Base-by-base conservation (phyloP, 1,284 basidiomycete genomes). In the Peniophora sp. region DNA sequence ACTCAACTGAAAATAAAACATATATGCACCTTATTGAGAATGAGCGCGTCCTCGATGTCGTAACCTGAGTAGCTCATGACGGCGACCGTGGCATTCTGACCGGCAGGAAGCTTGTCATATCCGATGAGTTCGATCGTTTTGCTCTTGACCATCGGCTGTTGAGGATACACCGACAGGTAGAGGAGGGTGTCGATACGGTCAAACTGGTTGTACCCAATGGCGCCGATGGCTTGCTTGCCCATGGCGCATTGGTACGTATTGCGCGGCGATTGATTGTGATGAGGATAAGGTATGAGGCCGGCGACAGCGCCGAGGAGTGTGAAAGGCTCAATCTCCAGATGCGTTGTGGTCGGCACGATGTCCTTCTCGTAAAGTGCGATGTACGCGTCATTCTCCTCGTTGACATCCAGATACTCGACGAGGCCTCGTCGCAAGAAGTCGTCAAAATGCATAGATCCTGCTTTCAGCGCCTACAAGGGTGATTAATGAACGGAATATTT, bases 221-320 rank as follows among this genome's bases (percentile, higher is more conserved):
- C 95, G n/a, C 97, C 97, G 56, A 99, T 98, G 0, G 97, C 97
- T 74, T 99, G 97, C 73, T 99, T 99, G 55, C 97, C 97, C 97
- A 99, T 99, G 49, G 97, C 97, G 64, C 97, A 99, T 73, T 99
- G 95, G 65, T 99, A 99, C 1, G 97, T 99, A 64, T 99, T 98
- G 51, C 97, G 85, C 3, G 97, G 97, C 2, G 95, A 98, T 66
- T 99, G 97, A 64, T 99, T 99, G 69, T 99, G 97, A 65, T 99
- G 97, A 0, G 97, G 97, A 64, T 99, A 99, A 9, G 97, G 97
- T 62, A 99, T 99, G 18, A 99, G 79, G 36, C 97, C 97, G 5
- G 97, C 97, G 41, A 98, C 96, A 17, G 95, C 97, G 8, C 97
- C 97, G 15, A 99, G 83, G 51, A 99, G 78, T 1, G 97, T 99